Evolutionary conservation across 225 moss, liverwort and hornwort genomes (phyloP).

Genomic region (Sphagnum contortum): DNA sequence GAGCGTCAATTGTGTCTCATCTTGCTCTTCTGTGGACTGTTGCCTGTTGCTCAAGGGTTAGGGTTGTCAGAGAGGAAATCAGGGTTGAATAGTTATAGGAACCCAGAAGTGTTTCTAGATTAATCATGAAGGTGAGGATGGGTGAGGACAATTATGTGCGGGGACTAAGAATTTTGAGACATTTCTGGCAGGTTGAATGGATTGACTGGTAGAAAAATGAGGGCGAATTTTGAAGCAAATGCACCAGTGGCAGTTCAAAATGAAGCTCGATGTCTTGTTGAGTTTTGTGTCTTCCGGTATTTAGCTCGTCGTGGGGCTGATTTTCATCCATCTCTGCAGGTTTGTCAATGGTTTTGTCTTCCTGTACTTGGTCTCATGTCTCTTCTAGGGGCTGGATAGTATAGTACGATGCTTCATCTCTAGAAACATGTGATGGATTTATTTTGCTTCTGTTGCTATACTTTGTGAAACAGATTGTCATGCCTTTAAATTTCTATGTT

Average conservation of each 20-base stretch:
- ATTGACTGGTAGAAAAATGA: conserved; percentile 80
- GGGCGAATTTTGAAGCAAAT: conserved; percentile 80
- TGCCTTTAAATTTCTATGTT: too few relatives aligned
- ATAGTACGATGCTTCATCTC: not conserved
- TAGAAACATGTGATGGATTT: not conserved
- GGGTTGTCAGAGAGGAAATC: not conserved
- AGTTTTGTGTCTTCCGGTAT: conserved; percentile 84
- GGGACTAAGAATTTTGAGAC: conserved; percentile 8
- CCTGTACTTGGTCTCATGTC: conserved; percentile 8
- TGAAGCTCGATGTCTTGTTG: conserved; percentile 72
- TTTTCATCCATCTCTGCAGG: conserved; percentile 79
- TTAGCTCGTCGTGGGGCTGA: conserved; percentile 59
- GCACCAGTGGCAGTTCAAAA: conserved; percentile 54
- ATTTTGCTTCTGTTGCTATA: not conserved
- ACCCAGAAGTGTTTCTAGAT: not conserved
- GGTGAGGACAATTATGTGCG: not conserved
- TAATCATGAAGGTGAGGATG: not conserved
- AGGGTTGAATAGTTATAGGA: not conserved
- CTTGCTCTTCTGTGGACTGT: not conserved
- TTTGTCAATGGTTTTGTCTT: conserved; percentile 7
- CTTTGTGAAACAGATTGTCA: too few relatives aligned
- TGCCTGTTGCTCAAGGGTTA: too few relatives aligned
- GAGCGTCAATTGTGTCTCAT: not conserved
- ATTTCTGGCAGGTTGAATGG: conserved; percentile 68
- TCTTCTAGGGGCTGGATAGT: not conserved